Evolutionary conservation across 164 flowering plant species (phyloP).

Genomic region (Liquidambar formosana): DNA sequence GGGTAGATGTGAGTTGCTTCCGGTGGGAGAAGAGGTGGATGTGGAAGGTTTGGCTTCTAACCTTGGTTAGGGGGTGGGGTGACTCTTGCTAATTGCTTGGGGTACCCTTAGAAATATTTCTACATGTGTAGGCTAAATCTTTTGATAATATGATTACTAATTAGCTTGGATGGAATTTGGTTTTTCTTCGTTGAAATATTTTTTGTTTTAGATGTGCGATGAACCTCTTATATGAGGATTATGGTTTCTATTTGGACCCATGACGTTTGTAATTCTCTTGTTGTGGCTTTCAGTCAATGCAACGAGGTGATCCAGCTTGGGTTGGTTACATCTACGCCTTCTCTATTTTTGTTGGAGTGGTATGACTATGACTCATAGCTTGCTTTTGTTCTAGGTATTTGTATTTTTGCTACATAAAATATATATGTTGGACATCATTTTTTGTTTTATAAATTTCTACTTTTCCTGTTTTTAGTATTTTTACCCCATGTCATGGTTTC

Average conservation of each 20-base stretch:
- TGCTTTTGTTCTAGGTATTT: not conserved
- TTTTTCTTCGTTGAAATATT: not conserved
- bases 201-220: not conserved
- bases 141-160: not conserved
- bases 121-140: not conserved
- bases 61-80: no score
- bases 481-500: no score
- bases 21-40: no score
- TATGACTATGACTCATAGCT: conserved; percentile 30
- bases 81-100: no score
- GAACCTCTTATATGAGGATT: not conserved
- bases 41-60: no score
- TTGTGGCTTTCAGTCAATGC: conserved; percentile 76
- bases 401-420: not conserved
- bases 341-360: conserved; percentile 90
- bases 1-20: no score
- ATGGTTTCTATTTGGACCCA: not conserved
- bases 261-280: not conserved
- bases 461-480: no score
- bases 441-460: no score
- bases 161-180: not conserved
- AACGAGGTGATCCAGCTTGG: conserved; percentile 84
- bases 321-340: conserved; percentile 90
- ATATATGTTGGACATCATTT: no score
- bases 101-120: not conserved